phyloP scores from a whole-genome alignment of 805 yeast genomes.

The Brettanomyces custersianus region DNA sequence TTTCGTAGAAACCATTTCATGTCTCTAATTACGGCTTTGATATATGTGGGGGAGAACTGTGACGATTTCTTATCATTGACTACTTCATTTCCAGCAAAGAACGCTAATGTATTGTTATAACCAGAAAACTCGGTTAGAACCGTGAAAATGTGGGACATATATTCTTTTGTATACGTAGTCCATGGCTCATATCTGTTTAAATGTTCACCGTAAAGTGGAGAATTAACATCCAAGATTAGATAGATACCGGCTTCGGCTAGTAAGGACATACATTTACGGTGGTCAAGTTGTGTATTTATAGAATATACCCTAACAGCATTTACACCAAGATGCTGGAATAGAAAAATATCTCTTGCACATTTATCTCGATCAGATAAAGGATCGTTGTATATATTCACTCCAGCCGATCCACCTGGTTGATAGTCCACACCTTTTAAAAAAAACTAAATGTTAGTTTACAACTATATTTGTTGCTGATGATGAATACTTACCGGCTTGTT shows the following conservation, averaged over 20 bases:
- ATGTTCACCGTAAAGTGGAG: slow-evolving; percentile 72
- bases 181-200: slow-evolving; percentile 90
- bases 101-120: slow-evolving; percentile 84
- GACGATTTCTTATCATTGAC: slow-evolving; percentile 74
- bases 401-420: slow-evolving; percentile 94
- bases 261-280: slow-evolving; percentile 85
- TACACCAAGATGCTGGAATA: slow-evolving; percentile 78
- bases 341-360: slow-evolving; percentile 75
- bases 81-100: slow-evolving; percentile 88
- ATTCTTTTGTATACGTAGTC: slow-evolving; percentile 66
- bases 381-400: slow-evolving; percentile 46
- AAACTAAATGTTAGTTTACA: slow-evolving; percentile 34
- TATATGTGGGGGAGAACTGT: slow-evolving; percentile 57
- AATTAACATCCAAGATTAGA: slow-evolving; percentile 81
- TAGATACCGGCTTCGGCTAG: slow-evolving; percentile 91
- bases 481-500: slow-evolving; percentile 49
- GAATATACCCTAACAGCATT: slow-evolving; percentile 87
- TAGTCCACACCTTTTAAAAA: slow-evolving; percentile 84
- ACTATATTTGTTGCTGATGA: background rate
- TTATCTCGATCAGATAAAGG: slow-evolving; percentile 64
- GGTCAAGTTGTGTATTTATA: slow-evolving; percentile 71
- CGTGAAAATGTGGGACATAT: slow-evolving; percentile 66
- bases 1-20: slow-evolving; percentile 59
- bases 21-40: slow-evolving; percentile 75
- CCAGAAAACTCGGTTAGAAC: slow-evolving; percentile 74